phyloP scores from a whole-genome alignment of 208 protist species.

The Acanthamoeba lenticulata region DNA sequence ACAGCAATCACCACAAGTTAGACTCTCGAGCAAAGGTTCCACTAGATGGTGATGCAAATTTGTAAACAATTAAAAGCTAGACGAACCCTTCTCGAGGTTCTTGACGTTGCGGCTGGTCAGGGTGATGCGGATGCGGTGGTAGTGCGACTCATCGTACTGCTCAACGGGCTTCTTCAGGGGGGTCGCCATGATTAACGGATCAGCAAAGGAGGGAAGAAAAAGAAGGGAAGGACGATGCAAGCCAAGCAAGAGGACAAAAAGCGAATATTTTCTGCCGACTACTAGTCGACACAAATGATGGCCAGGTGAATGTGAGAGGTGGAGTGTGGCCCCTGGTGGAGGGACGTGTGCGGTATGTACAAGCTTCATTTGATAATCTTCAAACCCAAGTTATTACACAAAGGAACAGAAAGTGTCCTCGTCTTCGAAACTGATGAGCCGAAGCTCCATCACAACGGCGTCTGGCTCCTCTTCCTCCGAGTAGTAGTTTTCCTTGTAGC shows the following conservation, averaged over 20 bases:
- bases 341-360: too few relatives aligned
- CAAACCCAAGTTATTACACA: too few relatives aligned
- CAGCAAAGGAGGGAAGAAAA: constrained; percentile 3
- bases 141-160: constrained; percentile 58
- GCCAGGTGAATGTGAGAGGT: too few relatives aligned
- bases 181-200: constrained; percentile 13
- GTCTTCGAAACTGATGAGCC: too few relatives aligned
- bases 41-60: not conserved
- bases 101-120: constrained; percentile 96
- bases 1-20: not conserved
- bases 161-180: constrained; percentile 35
- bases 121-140: constrained; percentile 96
- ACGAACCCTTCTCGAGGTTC: constrained; percentile 95
- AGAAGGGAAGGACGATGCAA: not conserved
- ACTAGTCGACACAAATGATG: not conserved
- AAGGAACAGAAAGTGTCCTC: too few relatives aligned
- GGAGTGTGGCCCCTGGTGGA: too few relatives aligned
- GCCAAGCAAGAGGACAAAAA: not conserved
- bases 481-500: not conserved
- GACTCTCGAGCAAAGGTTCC: not conserved
- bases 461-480: not conserved
- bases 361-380: too few relatives aligned
- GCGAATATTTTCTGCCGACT: not conserved
- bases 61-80: not conserved
- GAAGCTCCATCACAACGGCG: not conserved